A percentile compares a stretch with the other conserved stretches of the same genome.
These are phyloP conservation scores for Oidium heveae DNA, from an alignment of 2,329 filamentous ascomycete genomes.

Conservation along the genomic window DNA sequence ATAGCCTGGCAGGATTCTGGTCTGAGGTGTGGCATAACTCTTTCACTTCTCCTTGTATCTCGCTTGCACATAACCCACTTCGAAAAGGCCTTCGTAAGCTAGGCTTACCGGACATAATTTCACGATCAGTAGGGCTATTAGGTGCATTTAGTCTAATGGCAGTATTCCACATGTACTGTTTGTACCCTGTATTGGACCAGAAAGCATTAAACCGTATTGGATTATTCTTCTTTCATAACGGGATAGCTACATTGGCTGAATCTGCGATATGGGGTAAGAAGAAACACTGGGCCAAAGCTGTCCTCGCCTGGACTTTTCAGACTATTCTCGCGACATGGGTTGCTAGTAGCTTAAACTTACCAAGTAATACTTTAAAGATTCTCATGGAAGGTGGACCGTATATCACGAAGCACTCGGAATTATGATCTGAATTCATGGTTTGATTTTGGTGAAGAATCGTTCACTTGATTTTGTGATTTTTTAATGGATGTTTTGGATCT, in stretches of 20 bases:
- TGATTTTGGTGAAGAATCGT: no score
- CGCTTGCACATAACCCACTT: slow-evolving; percentile 16
- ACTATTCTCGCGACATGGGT: slow-evolving; percentile 15
- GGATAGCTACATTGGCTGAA: slow-evolving; percentile 14
- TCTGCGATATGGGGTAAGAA: slow-evolving; percentile 15
- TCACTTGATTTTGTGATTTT: no score
- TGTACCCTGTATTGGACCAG: slow-evolving; percentile 14
- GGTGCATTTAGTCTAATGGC: slow-evolving; percentile 18
- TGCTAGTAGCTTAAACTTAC: slow-evolving; percentile 13
- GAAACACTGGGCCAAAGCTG: slow-evolving; percentile 13
- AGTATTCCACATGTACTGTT: slow-evolving; percentile 16
- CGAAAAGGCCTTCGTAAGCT: slow-evolving; percentile 13
- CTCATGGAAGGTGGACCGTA: slow-evolving; percentile 14
- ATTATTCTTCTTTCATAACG: slow-evolving; percentile 18
- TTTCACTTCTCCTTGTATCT: slow-evolving; percentile 17
- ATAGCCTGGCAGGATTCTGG: slow-evolving; percentile 17
- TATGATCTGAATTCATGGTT: neutral
- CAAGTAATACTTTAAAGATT: slow-evolving; percentile 13
- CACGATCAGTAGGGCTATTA: slow-evolving; percentile 15
- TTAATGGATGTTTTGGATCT: no score
- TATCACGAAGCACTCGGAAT: neutral
- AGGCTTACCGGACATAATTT: slow-evolving; percentile 13
- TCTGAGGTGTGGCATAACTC: slow-evolving; percentile 19
- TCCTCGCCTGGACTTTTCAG: slow-evolving; percentile 15
- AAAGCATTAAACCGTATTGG: slow-evolving; percentile 14